Evolutionary conservation across 805 yeast genomes (phyloP).

Genomic region (Cyberlindnera mycetangii): DNA sequence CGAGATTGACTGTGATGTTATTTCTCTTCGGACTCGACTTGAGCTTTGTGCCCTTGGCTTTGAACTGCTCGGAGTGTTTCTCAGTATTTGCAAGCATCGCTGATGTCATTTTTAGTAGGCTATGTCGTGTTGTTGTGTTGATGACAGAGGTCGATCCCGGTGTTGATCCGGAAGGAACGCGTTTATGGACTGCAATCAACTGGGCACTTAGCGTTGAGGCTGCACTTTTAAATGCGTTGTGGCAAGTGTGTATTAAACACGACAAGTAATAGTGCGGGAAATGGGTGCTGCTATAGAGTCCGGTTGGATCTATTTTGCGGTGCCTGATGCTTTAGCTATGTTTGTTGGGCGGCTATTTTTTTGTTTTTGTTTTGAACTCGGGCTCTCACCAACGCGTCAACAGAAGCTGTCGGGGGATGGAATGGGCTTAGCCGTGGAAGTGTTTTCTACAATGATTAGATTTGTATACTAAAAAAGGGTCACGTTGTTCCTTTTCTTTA

Average conservation of each 20-base stretch:
- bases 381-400: not conserved
- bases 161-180: not conserved
- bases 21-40: slow-evolving; percentile 15
- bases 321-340: not conserved
- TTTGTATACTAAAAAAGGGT: too few relatives aligned
- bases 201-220: too few relatives aligned
- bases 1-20: not conserved
- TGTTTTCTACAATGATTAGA: too few relatives aligned
- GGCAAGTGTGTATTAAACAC: too few relatives aligned
- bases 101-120: not conserved
- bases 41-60: slow-evolving; percentile 13
- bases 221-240: too few relatives aligned
- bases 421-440: not conserved
- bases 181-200: too few relatives aligned
- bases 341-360: slow-evolving; percentile 1
- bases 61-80: slow-evolving; percentile 16
- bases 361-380: slow-evolving; percentile 6
- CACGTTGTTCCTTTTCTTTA: too few relatives aligned
- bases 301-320: not conserved
- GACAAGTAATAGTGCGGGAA: too few relatives aligned
- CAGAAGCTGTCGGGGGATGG: not conserved
- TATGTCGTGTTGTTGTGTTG: not conserved
- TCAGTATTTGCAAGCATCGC: not conserved
- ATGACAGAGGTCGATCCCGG: not conserved
- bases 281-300: too few relatives aligned